These are phyloP conservation scores for Exophiala lecanii-corni DNA, from an alignment of 2,329 filamentous ascomycete species.

Conservation along the genomic window DNA sequence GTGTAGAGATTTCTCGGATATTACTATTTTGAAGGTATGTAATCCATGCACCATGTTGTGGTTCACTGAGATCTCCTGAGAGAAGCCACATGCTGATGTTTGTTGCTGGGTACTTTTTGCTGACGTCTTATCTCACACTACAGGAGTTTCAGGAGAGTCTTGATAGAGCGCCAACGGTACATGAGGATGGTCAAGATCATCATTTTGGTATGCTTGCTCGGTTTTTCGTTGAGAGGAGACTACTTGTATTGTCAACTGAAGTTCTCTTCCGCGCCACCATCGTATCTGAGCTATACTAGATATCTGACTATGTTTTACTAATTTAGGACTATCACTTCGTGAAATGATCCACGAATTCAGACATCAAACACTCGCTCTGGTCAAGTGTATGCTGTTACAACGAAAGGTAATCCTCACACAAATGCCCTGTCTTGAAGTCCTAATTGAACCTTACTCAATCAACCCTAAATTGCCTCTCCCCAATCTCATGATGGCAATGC, in stretches of 20 bases:
- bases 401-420: slow-evolving; percentile 64
- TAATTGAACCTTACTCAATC: too few relatives aligned
- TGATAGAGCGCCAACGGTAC: slow-evolving; percentile 52
- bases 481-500: too few relatives aligned
- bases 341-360: slow-evolving; percentile 93
- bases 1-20: slow-evolving; percentile 73
- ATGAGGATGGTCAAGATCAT: slow-evolving; percentile 73
- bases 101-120: too few relatives aligned
- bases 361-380: slow-evolving; percentile 86
- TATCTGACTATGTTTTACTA: too few relatives aligned
- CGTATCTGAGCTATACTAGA: too few relatives aligned
- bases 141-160: slow-evolving; percentile 87
- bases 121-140: not conserved
- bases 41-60: slow-evolving; percentile 1
- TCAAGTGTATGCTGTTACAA: slow-evolving; percentile 90
- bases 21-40: slow-evolving; percentile 71
- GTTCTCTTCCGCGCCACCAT: too few relatives aligned
- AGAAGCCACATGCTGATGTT: too few relatives aligned
- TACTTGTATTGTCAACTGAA: too few relatives aligned
- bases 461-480: too few relatives aligned
- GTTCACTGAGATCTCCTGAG: not conserved
- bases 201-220: slow-evolving; percentile 69
- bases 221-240: not conserved
- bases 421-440: too few relatives aligned
- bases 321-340: slow-evolving; percentile 63